phyloP scores from a whole-genome alignment of 306 rosid species.

The Psophocarpus tetragonolobus region DNA sequence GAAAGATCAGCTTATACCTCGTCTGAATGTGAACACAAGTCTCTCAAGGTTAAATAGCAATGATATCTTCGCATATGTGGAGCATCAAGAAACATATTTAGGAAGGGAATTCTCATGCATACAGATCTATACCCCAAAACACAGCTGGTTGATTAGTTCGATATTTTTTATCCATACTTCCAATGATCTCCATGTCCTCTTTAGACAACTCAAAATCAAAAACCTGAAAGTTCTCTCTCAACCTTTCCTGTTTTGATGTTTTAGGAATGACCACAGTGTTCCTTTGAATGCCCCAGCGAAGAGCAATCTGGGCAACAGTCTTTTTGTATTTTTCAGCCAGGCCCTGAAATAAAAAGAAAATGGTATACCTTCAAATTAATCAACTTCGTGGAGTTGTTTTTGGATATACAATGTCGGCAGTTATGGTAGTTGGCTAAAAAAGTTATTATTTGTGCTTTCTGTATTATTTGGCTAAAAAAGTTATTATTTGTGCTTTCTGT shows the following conservation, averaged over 20 bases:
- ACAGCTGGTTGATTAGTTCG: slow-evolving; percentile 76
- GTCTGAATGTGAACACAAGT: slow-evolving; percentile 6
- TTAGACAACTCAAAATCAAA: slow-evolving; percentile 66
- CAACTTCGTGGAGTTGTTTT: neutral
- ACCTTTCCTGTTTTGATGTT: slow-evolving; percentile 73
- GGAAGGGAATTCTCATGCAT: slow-evolving; percentile 47
- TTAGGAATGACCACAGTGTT: slow-evolving; percentile 78
- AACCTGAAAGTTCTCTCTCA: slow-evolving; percentile 75
- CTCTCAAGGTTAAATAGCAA: neutral
- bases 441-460: too few species aligned
- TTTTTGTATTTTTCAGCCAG: slow-evolving; percentile 74
- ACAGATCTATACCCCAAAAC: slow-evolving; percentile 86
- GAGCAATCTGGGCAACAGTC: slow-evolving; percentile 70
- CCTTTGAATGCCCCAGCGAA: slow-evolving; percentile 84
- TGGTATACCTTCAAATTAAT: slow-evolving; percentile 10
- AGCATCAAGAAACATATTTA: neutral
- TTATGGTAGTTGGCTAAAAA: neutral
- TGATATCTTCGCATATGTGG: neutral
- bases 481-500: neutral
- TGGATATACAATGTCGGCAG: neutral
- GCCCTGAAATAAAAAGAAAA: slow-evolving; percentile 46
- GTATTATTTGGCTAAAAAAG: too few species aligned
- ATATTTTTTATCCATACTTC: slow-evolving; percentile 54
- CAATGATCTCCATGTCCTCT: slow-evolving; percentile 72
- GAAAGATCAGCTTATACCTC: slow-evolving; percentile 1